Evolutionary conservation across 257 asterid species (phyloP).

Genomic region (Thymus quinquecostatus): DNA sequence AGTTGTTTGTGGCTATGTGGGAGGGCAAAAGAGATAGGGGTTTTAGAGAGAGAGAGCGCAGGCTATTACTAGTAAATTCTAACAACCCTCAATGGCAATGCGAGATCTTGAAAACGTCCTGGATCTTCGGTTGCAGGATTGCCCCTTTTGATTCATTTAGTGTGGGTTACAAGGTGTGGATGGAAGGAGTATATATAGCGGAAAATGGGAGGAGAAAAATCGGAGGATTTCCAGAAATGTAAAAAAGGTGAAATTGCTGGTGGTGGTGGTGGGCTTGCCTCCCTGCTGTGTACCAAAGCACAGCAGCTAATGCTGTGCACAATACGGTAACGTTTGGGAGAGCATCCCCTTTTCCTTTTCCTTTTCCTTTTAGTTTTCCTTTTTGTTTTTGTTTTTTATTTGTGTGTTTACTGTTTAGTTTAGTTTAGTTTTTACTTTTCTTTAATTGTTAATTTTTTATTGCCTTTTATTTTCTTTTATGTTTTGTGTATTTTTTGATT

Average conservation of each 20-base stretch:
- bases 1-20: not conserved
- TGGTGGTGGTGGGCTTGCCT: slow-evolving; percentile 20
- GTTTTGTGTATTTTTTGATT: too few species aligned
- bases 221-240: not conserved
- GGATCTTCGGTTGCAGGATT: slow-evolving; percentile 67
- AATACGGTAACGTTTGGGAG: too few species aligned
- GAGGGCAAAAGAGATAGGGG: not conserved
- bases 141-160: slow-evolving; percentile 86
- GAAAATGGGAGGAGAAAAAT: slow-evolving; percentile 18
- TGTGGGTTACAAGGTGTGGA: not conserved
- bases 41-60: not conserved
- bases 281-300: too few species aligned
- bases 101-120: slow-evolving; percentile 92
- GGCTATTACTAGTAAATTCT: slow-evolving; percentile 15
- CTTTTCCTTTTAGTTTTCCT: too few species aligned
- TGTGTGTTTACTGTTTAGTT: too few species aligned
- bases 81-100: slow-evolving; percentile 82
- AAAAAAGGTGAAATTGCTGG: not conserved
- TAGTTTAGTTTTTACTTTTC: too few species aligned
- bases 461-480: too few species aligned
- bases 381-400: too few species aligned
- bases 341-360: too few species aligned
- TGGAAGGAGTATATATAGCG: slow-evolving; percentile 31
- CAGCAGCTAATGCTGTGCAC: too few species aligned
- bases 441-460: too few species aligned